Base-by-base conservation (phyloP, 306 rosid species). In the Ziziphus jujuba region DNA sequence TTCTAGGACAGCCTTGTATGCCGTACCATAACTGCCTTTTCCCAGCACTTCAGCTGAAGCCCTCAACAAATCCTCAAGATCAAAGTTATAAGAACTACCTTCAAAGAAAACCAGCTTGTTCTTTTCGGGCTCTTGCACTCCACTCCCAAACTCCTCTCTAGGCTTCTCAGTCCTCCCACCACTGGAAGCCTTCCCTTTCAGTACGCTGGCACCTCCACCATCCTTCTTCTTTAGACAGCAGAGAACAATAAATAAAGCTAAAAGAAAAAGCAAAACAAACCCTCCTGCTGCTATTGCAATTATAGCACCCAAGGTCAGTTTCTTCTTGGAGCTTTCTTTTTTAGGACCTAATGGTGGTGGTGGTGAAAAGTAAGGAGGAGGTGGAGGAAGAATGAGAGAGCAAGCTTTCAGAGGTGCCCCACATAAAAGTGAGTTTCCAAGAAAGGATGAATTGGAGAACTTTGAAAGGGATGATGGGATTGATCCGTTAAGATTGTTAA, bases 41-140 rank as follows among this genome's bases (percentile, higher is more conserved):
- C 96, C 96, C 45, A 89, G 87, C 20, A 89, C 92, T 70, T 87
- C 89, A 43, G 96, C 96, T 1, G 96, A 89, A 52, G 96, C 96
- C 75, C 92, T 87, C 54, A 89, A 70, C 68, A 89, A 61, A 73
- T 89, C 92, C 67, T 89, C 96, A 33, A 89, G 96, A 79, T 89
- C 92, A 77, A 89, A 89, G 60, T 76, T 80, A 54, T 65, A 73
- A 67, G 84, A 81, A 77, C 84, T 76, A 4, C 85, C 89, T 77
- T 77, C 86, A 64, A 84, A 84, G 71, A 81, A 89, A 36, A 79
- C 73, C 43, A 89, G 77, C 75, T 71, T 87, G 77, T 89, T 87
- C 77, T 79, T 89, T 83, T 82, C 92, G 31, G 87, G 78, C 45
- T 82, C 90, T 81, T 89, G 96, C 72, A 89, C 90, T 59, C 92